A percentile compares a stretch with the other conserved stretches of the same genome.
phyloP scores from a whole-genome alignment of 768 basidiomycete species.

The Sistotremastrum suecicum region DNA sequence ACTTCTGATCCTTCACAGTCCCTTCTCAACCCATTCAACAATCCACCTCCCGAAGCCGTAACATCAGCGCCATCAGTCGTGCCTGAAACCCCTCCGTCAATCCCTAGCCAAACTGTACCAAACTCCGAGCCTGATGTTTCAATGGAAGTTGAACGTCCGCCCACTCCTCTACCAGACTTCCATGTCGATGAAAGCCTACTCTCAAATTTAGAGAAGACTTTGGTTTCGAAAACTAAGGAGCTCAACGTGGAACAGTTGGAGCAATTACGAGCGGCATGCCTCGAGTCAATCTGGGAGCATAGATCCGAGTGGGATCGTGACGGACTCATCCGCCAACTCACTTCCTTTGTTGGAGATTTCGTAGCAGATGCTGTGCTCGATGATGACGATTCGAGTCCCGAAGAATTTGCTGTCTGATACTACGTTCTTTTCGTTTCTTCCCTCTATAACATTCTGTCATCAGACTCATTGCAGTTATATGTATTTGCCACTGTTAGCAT shows the following conservation, averaged over 20 bases:
- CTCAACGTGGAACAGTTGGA: conserved; percentile 85
- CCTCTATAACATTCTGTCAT: too few species aligned
- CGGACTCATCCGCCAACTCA: conserved; percentile 43
- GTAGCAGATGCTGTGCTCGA: conserved; percentile 41
- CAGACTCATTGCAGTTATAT: too few species aligned
- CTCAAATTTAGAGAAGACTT: conserved; percentile 28
- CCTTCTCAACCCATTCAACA: neutral
- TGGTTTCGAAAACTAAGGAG: conserved; percentile 39
- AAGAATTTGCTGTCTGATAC: too few species aligned
- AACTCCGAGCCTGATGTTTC: conserved; percentile 14
- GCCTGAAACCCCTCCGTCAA: conserved; percentile 8
- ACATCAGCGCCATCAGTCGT: neutral
- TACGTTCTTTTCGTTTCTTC: too few species aligned
- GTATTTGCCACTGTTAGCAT: too few species aligned
- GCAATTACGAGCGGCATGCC: conserved; percentile 76
- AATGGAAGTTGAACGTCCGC: conserved; percentile 42
- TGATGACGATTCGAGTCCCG: neutral
- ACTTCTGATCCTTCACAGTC: conserved; percentile 5
- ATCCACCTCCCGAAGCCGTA: neutral
- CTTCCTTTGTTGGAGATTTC: conserved; percentile 45
- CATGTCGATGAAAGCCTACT: conserved; percentile 40
- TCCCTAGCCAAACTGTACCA: conserved; percentile 6
- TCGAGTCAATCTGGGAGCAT: conserved; percentile 71
- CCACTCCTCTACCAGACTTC: conserved; percentile 71
- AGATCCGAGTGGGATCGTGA: conserved; percentile 76